These are phyloP conservation scores for Lentinula sp. DNA, from an alignment of 768 basidiomycete genomes.

Conservation along the genomic window DNA sequence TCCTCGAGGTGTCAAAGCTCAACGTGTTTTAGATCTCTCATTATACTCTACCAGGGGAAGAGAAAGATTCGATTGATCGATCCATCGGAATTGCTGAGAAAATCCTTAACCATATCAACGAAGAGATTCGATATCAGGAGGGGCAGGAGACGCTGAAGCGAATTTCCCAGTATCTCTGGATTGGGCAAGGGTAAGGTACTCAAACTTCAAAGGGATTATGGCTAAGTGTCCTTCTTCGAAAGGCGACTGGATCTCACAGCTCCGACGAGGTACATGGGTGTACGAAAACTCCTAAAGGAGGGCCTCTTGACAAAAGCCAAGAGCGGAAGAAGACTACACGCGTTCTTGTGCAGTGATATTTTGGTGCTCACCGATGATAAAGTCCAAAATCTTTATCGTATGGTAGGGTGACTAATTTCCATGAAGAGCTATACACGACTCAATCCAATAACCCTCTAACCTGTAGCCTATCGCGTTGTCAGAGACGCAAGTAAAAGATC, in stretches of 20 bases:
- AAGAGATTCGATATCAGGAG: slow-evolving; percentile 81
- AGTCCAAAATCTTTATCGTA: slow-evolving; percentile 69
- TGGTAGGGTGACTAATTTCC: slow-evolving; percentile 44
- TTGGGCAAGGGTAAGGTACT: slow-evolving; percentile 69
- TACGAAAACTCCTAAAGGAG: slow-evolving; percentile 74
- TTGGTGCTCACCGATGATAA: slow-evolving; percentile 76
- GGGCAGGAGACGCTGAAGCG: slow-evolving; percentile 65
- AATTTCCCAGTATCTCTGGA: slow-evolving; percentile 79
- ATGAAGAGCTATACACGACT: neutral
- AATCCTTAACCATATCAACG: slow-evolving; percentile 80
- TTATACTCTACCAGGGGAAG: slow-evolving; percentile 68
- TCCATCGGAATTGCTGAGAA: slow-evolving; percentile 63
- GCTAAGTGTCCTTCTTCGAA: neutral
- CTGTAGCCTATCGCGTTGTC: slow-evolving; percentile 68
- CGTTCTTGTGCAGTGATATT: slow-evolving; percentile 86
- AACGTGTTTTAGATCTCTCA: slow-evolving; percentile 50
- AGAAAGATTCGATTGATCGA: slow-evolving; percentile 46
- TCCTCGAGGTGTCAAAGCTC: neutral
- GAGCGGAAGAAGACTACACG: slow-evolving; percentile 72
- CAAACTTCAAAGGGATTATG: neutral
- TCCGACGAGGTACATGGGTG: slow-evolving; percentile 79
- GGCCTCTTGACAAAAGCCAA: slow-evolving; percentile 76
- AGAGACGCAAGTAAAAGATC: slow-evolving; percentile 54
- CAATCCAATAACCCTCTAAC: neutral
- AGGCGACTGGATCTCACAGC: slow-evolving; percentile 87